These are phyloP conservation scores for Rhodotorula sp. DNA, from an alignment of 1,284 basidiomycete genomes.

Conservation along the genomic window DNA sequence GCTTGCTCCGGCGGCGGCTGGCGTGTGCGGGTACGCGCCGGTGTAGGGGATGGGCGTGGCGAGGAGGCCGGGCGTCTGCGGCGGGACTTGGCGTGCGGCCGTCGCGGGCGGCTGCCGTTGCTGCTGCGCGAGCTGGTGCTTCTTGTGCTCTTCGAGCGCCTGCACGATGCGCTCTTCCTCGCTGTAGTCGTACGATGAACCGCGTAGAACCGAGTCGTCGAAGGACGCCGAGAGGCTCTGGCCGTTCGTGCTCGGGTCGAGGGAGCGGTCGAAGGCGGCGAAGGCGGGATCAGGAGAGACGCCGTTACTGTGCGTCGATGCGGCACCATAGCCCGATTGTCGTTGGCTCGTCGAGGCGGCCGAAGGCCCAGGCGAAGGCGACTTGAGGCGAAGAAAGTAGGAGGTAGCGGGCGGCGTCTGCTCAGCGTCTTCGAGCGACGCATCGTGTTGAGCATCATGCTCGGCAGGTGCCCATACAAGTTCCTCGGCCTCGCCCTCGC, in stretches of 20 bases:
- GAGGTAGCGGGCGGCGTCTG: slow-evolving; percentile 16
- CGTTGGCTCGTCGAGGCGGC: background rate
- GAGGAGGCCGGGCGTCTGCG: background rate
- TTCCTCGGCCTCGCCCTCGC: slow-evolving; percentile 11
- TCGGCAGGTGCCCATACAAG: too few species aligned
- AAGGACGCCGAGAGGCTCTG: slow-evolving; percentile 40
- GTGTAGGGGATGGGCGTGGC: slow-evolving; percentile 19
- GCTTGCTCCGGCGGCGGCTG: slow-evolving; percentile 5
- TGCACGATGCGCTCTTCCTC: slow-evolving; percentile 60
- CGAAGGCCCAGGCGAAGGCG: slow-evolving; percentile 1
- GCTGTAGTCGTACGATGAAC: slow-evolving; percentile 71
- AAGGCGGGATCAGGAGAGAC: slow-evolving; percentile 25
- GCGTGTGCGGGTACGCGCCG: slow-evolving; percentile 29
- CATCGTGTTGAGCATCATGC: slow-evolving; percentile 6
- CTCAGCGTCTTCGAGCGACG: slow-evolving; percentile 1
- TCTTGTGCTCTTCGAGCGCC: slow-evolving; percentile 10
- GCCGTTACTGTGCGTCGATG: background rate
- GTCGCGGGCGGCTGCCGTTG: slow-evolving; percentile 2
- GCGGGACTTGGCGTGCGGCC: background rate
- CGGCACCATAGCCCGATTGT: background rate
- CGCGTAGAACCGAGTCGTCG: slow-evolving; percentile 59
- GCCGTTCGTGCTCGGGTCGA: slow-evolving; percentile 2
- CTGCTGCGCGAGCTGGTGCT: slow-evolving; percentile 25
- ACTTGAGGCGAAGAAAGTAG: slow-evolving; percentile 35
- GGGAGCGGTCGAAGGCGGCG: slow-evolving; percentile 30